Conservation (phyloP, 2,329 filamentous ascomycete species). For the Fusarium cicatricum region DNA sequence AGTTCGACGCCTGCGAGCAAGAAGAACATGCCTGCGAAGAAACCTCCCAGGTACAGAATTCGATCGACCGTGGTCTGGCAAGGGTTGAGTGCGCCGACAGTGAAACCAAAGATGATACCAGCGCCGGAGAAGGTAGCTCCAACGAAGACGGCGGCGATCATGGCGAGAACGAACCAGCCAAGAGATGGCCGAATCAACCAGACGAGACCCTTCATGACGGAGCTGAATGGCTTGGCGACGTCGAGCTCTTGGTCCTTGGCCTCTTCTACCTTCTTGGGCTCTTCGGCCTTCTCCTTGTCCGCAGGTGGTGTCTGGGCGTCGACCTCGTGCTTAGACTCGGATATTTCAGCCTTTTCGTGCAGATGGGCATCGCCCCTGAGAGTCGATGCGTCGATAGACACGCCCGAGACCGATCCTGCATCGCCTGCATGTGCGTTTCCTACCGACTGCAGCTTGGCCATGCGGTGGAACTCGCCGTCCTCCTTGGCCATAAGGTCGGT, state of each 20-base stretch:
- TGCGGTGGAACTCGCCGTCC: slow-evolving; percentile 57
- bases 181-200: slow-evolving; percentile 51
- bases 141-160: slow-evolving; percentile 58
- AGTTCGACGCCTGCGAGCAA: slow-evolving; percentile 58
- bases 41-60: slow-evolving; percentile 50
- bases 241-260: slow-evolving; percentile 49
- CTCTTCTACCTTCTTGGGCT: slow-evolving; percentile 31
- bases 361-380: slow-evolving; percentile 14
- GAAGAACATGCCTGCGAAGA: slow-evolving; percentile 65
- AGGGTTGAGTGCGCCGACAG: slow-evolving; percentile 55
- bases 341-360: slow-evolving; percentile 21
- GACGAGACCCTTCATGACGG: slow-evolving; percentile 49
- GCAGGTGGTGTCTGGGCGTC: not conserved
- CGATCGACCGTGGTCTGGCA: slow-evolving; percentile 50
- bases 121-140: slow-evolving; percentile 62
- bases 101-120: slow-evolving; percentile 58
- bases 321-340: slow-evolving; percentile 7
- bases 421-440: slow-evolving; percentile 41
- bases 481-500: slow-evolving; percentile 63
- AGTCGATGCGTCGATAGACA: slow-evolving; percentile 25
- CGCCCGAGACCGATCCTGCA: slow-evolving; percentile 39
- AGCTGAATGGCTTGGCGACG: slow-evolving; percentile 48
- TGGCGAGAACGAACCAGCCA: slow-evolving; percentile 50
- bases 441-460: slow-evolving; percentile 57
- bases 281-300: slow-evolving; percentile 1